Evolutionary conservation across 1,284 basidiomycete genomes (phyloP), one percentile per base, ranked within the genome.

Genomic region (Pyrrhoderma lamaoense): DNA sequence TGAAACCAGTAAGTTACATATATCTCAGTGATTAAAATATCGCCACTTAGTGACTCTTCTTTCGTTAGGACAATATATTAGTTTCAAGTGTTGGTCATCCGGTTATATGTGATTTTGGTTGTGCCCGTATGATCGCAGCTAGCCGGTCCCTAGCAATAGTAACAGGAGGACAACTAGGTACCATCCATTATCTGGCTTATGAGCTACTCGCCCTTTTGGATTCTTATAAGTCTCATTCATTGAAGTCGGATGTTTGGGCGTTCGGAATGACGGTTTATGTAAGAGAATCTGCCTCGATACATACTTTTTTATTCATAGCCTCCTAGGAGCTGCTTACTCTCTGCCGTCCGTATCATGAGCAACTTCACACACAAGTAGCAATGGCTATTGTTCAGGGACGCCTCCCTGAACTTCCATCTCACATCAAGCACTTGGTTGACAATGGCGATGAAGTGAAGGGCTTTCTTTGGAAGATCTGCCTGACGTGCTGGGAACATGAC

Each of bases 211-310:
- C 19, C 8, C 25, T n/a, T n/a, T 2, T 14, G 11, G 22, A 35
- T 21, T 19, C 16, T 8, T 34, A 40, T 21, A 50, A 27, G 11
- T 45, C 21, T 11, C 37, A 50, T 38, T 43, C 40, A 11, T 8
- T 39, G n/a, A 44, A 50, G 21, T 21, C 40, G 14, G 48, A 50
- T 44, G 35, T 50, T 18, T 50, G 48, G 48, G 40, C 48, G 1
- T 50, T 50, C 18, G 48, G 48, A 14, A 50, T 50, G 48, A 31
- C 31, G 5, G 42, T 50, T 8, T 50, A 50, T 44, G 48, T 50
- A 23, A 18, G 19, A 43, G 21, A 4, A 34, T 31, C 8, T 21
- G 7, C n/a, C 11, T 25, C n/a, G 16, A 19, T 1, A 35, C 8
- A 11, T 18, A 7, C 2, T 21, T 9, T 22, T 50, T 21, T 13